Base-by-base conservation (phyloP, 257 asterid species). In the Capsicum baccatum region DNA sequence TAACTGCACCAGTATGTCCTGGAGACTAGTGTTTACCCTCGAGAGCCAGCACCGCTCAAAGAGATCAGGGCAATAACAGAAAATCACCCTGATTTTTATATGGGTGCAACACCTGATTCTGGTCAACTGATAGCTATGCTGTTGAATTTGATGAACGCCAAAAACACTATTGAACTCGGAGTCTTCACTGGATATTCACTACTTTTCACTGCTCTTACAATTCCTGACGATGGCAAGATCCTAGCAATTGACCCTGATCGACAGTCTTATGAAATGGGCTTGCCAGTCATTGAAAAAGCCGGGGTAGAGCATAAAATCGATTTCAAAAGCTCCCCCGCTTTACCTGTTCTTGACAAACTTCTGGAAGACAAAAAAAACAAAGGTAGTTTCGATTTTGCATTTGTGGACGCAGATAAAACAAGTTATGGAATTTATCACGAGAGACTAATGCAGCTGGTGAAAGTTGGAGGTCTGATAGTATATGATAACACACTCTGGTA, bases 401-500 rank as follows among this genome's bases (percentile, higher is more conserved):
- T 79, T 58, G 95, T 93, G 3, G 95, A 93, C 3, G 95, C 92
- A 13, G 94, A 92, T 73, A 93, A 91, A 73, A 33, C 1, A 1
- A 88, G 78, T 37, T 91, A 88, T 10, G 73, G 78, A 5, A 88
- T 88, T 2, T 93, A 92, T 78, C 97, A 93, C 6, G 92, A 92
- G 78, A 90, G 85, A 82, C 5, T 92, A 56, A 7, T 92, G 88
- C 79, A 87, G 68, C 79, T 92, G 60, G 4, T 93, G 88, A 92
- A 81, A 71, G 86, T 89, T 14, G 94, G 94, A 0, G 94, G 93
- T 0, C 39, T 89, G 10, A 81, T 89, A 15, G 85, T 87, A 8
- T 93, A 92, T 58, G 97, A 93, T 47, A 93, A 92, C 87, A 90
- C 94, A 3, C 92, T 91, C 2, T 90, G 93, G 94, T 52, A 50